A percentile compares a stretch with the other conserved stretches of the same genome.
Evolutionary conservation across 306 rosid genomes (phyloP).

Genomic region (Rosa chinensis): DNA sequence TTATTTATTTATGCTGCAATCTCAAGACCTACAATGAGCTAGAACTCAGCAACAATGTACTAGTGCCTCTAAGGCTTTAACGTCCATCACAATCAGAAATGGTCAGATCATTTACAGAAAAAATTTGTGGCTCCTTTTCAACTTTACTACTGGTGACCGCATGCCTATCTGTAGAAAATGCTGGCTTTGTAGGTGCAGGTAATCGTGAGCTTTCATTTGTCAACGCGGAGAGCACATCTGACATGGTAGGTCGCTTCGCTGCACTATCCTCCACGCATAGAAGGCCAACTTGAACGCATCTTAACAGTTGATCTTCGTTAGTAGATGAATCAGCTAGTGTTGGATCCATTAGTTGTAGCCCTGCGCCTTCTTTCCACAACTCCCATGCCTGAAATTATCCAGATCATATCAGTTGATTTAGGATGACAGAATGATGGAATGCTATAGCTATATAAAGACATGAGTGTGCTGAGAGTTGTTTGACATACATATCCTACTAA

Average conservation of each 20-base stretch:
- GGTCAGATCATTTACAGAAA: conserved; percentile 4
- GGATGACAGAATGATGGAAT: neutral
- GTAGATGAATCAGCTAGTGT: conserved; percentile 1
- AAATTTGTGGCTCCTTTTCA: neutral
- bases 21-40: neutral
- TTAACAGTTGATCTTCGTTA: conserved; percentile 10
- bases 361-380: conserved; percentile 16
- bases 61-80: neutral
- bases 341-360: conserved; percentile 18
- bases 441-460: neutral
- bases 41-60: neutral
- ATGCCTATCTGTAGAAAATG: conserved; percentile 15
- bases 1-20: too few species aligned
- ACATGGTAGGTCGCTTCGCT: conserved; percentile 27
- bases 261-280: conserved; percentile 22
- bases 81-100: neutral
- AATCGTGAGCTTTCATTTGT: conserved; percentile 21
- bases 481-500: conserved; percentile 34
- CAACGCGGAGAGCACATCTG: conserved; percentile 17
- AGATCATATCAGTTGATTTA: neutral
- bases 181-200: conserved; percentile 34
- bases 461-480: too few species aligned
- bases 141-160: too few species aligned
- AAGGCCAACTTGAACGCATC: conserved; percentile 25
- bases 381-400: conserved; percentile 25